Evolutionary conservation across 805 yeast genomes (phyloP), one percentile per base, ranked within the genome.

Genomic region (Monosporozyma unispora): DNA sequence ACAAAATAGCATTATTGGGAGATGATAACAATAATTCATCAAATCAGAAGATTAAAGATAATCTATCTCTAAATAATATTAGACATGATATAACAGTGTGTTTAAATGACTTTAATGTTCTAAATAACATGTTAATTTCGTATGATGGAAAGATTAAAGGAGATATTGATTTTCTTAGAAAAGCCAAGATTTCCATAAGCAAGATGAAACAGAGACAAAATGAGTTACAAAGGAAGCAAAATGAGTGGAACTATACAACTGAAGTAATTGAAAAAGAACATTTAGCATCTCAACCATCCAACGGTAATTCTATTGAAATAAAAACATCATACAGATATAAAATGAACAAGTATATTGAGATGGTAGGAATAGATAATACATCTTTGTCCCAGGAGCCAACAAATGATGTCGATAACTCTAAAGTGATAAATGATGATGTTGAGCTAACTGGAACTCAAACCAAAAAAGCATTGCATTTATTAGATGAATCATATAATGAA

Each of bases 31-130:
- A 14, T 27, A 27, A 35, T 8, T 18, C 22, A 8, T 16, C 39
- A 35, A 9, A 8, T 1, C 22, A 18, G 22, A 19, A 12, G 2
- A 39, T 27, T 7, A 38, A 31, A 16, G 27, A 31, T 14, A 29
- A 44, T 9, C 48, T 51, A 12, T 52, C 55, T 25, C 41, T 64
- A 43, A 56, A 56, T 35, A 52, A 44, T 12, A 49, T 62, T 10
- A 50, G 69, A 29, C 56, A 48, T 4, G 66, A 64, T 48, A 59
- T 65, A 29, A 45, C 52, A 33, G 56, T 60, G 3, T 62, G 67
- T 42, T 54, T 63, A 22, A 58, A 60, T 42, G 68, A 65, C 49
- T 31, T 63, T 27, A 54, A 54, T 39, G 55, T 42, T 10, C 43
- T 64, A 31, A 62, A 64, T 50, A 54, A 57, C 18, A 50, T 57